phyloP scores from a whole-genome alignment of 2,329 filamentous ascomycete genomes.

The Boeremia lycopersici region DNA sequence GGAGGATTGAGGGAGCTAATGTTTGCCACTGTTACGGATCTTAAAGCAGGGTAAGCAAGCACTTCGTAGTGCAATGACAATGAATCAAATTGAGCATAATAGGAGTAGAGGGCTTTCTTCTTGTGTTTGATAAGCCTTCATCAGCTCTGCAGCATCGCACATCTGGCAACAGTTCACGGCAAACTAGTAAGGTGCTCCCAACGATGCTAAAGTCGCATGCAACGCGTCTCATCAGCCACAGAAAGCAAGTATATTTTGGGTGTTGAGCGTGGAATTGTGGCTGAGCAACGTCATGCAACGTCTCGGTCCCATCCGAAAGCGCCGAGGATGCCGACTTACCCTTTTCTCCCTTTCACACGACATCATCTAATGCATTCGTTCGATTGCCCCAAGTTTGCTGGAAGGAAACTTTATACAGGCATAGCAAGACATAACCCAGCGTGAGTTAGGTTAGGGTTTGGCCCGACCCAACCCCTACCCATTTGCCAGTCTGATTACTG shows the following conservation, averaged over 20 bases:
- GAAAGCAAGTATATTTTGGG: conserved; percentile 11
- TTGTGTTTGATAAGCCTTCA: background rate
- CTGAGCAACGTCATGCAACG: conserved; percentile 15
- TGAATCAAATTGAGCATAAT: background rate
- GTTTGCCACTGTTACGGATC: conserved; percentile 79
- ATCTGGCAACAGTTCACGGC: background rate
- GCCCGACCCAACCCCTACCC: no score
- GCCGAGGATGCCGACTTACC: conserved; percentile 14
- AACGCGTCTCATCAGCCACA: conserved; percentile 14
- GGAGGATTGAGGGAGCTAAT: conserved; percentile 73
- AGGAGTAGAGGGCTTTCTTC: no score
- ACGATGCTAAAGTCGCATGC: background rate
- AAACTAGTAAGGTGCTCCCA: background rate
- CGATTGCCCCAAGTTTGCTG: background rate
- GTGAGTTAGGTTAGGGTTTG: no score
- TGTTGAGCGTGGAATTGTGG: conserved; percentile 5
- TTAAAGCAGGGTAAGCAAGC: conserved; percentile 48
- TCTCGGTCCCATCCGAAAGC: conserved; percentile 7
- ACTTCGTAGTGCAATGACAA: background rate
- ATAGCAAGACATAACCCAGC: no score
- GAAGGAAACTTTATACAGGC: no score
- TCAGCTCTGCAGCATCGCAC: background rate
- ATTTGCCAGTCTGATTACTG: no score
- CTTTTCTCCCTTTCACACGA: conserved; percentile 2
- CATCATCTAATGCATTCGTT: background rate